Evolutionary conservation across 108 stramenopile genomes (phyloP), one percentile per base, ranked within the genome.

Genomic region (Chaetoceros muelleri): DNA sequence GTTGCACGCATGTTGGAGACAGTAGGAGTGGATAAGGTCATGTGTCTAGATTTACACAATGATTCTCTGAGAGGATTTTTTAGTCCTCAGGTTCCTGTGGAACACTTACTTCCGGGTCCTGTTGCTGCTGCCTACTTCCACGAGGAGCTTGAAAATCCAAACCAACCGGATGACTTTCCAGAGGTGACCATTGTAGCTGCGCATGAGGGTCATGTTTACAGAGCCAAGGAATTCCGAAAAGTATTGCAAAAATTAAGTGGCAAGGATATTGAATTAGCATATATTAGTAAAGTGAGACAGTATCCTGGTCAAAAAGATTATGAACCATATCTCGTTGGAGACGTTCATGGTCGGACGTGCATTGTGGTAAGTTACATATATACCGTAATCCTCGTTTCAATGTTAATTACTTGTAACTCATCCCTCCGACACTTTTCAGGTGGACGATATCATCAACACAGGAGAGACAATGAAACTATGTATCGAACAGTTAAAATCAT

Each of bases 61-160:
- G 66, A 74, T 21, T 55, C 67, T 16, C 30, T 81, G 26, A 58
- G 60, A 53, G 91, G 87, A 1, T 93, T 93, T 53, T 93, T 89
- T 53, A 52, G 69, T 8, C 84, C 84, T 0, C 58, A 28, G 3
- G 55, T 79, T 30, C 92, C 92, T 1, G 88, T 90, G 8, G 92
- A 94, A 74, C 80, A 94, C 59, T 55, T 94, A 25, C 59, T 80
- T 56, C 87, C 91, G 8, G 83, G 76, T 23, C 91, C 91, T 1
- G 91, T 93, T 2, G 91, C 91, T 8, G 91, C 91, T 3, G 91
- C 91, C 19, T 93, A 87, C 60, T 93, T 89, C 55, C 79, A 93
- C 57, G 87, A 93, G 63, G 83, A 93, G 55, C 59, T 91, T 24
- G 67, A 70, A 30, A 58, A 63, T 50, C 49, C 46, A 1, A 30